These are phyloP conservation scores for Sicyos edulis DNA, from an alignment of 306 rosid genomes.

Conservation along the genomic window DNA sequence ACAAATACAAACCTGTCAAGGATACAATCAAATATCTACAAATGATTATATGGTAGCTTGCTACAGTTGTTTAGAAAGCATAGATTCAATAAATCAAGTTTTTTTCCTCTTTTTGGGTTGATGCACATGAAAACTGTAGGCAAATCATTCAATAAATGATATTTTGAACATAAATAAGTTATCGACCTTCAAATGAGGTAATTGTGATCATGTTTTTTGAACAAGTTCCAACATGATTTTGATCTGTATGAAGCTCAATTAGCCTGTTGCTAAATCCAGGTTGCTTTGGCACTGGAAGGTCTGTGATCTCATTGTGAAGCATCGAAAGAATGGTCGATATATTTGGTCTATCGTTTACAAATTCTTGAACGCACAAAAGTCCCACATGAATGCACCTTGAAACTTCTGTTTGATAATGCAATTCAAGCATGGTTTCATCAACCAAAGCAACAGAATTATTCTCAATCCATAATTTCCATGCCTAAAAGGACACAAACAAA, in stretches of 20 bases:
- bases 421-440: slow-evolving; percentile 5
- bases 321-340: slow-evolving; percentile 26
- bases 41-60: too few relatives aligned
- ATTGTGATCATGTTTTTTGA: slow-evolving; percentile 7
- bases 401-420: neutral
- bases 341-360: slow-evolving; percentile 25
- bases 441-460: slow-evolving; percentile 5
- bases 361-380: slow-evolving; percentile 30
- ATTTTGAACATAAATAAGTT: neutral
- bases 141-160: too few relatives aligned
- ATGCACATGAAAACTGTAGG: too few relatives aligned
- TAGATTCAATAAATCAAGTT: too few relatives aligned
- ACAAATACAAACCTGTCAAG: too few relatives aligned
- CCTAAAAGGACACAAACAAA: neutral
- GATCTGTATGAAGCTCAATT: neutral
- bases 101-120: too few relatives aligned
- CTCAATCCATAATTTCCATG: slow-evolving; percentile 27
- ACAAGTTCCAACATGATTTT: neutral
- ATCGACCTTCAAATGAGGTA: slow-evolving; percentile 23
- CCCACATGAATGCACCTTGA: slow-evolving; percentile 24
- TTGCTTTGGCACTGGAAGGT: slow-evolving; percentile 24
- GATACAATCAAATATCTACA: too few relatives aligned
- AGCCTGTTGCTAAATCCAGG: slow-evolving; percentile 23
- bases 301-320: slow-evolving; percentile 23
- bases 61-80: too few relatives aligned